These are phyloP conservation scores for Penicillium paxilli DNA, from an alignment of 495 filamentous ascomycete species.

Conservation along the genomic window DNA sequence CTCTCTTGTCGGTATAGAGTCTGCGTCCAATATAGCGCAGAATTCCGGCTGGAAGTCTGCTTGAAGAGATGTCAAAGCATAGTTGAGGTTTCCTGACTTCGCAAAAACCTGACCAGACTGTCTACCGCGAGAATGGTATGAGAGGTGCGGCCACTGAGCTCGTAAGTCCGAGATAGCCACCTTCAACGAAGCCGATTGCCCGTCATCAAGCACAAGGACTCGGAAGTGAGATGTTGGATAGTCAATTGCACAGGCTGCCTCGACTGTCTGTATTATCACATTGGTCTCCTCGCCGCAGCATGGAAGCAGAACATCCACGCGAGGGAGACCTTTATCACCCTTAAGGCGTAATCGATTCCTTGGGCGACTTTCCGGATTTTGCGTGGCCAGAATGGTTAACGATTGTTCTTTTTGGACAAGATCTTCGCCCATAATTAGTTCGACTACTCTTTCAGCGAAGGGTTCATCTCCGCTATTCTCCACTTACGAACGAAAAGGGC, in stretches of 20 bases:
- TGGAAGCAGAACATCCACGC: slow-evolving; percentile 48
- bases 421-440: slow-evolving; percentile 7
- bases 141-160: slow-evolving; percentile 37
- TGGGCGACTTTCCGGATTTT: background rate
- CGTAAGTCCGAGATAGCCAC: slow-evolving; percentile 26
- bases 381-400: slow-evolving; percentile 20
- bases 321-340: slow-evolving; percentile 28
- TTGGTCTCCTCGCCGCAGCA: slow-evolving; percentile 52
- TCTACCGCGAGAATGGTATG: slow-evolving; percentile 46
- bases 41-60: slow-evolving; percentile 43
- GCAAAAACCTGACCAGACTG: slow-evolving; percentile 41
- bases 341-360: slow-evolving; percentile 27
- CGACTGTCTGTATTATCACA: slow-evolving; percentile 52
- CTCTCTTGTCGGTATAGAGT: slow-evolving; percentile 46
- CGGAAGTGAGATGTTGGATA: slow-evolving; percentile 48
- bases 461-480: background rate
- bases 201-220: slow-evolving; percentile 53
- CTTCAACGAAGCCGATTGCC: slow-evolving; percentile 34
- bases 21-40: slow-evolving; percentile 38
- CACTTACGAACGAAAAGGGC: slow-evolving; percentile 28
- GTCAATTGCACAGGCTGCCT: slow-evolving; percentile 46
- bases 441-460: background rate
- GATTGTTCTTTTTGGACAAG: slow-evolving; percentile 28
- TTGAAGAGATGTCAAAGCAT: slow-evolving; percentile 42
- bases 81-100: slow-evolving; percentile 59